These are phyloP conservation scores for Bryoglossum gracile DNA, from an alignment of 495 filamentous ascomycete genomes.

Conservation along the genomic window DNA sequence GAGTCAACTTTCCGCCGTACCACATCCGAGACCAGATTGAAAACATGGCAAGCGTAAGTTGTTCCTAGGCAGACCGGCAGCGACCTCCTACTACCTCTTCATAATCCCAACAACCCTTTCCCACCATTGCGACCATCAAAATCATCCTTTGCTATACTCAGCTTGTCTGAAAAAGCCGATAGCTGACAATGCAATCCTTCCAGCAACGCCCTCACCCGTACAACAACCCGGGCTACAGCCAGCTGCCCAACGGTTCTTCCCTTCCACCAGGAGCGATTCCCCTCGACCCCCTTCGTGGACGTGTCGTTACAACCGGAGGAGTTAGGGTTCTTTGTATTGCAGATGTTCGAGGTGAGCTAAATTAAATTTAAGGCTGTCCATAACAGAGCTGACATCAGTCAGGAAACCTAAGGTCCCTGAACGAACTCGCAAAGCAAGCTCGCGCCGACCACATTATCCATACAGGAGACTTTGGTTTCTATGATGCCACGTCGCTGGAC, in stretches of 20 bases:
- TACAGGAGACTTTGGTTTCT: constrained; percentile 98
- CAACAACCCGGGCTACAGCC: constrained; percentile 31
- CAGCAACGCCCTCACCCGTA: constrained; percentile 25
- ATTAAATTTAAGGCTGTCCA: neutral
- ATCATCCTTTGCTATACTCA: neutral
- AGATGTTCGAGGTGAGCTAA: constrained; percentile 82
- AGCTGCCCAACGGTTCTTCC: constrained; percentile 46
- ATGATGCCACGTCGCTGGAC: constrained; percentile 91
- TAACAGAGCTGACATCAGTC: constrained; percentile 8
- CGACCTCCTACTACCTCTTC: neutral
- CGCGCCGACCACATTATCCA: constrained; percentile 95
- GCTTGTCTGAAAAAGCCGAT: neutral
- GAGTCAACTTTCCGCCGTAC: constrained; percentile 7
- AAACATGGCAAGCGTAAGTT: constrained; percentile 22
- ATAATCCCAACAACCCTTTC: neutral
- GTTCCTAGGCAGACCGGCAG: neutral
- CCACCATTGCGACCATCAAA: neutral
- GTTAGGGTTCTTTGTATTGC: constrained; percentile 90
- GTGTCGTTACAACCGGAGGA: constrained; percentile 75
- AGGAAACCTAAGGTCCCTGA: constrained; percentile 94
- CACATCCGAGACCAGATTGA: neutral
- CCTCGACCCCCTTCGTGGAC: constrained; percentile 50
- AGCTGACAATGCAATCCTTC: constrained; percentile 4
- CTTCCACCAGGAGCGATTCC: constrained; percentile 45
- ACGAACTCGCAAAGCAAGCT: constrained; percentile 89